These are phyloP conservation scores for Mucor irregularis DNA, from an alignment of 371 early-diverging fungal genomes.

Conservation along the genomic window DNA sequence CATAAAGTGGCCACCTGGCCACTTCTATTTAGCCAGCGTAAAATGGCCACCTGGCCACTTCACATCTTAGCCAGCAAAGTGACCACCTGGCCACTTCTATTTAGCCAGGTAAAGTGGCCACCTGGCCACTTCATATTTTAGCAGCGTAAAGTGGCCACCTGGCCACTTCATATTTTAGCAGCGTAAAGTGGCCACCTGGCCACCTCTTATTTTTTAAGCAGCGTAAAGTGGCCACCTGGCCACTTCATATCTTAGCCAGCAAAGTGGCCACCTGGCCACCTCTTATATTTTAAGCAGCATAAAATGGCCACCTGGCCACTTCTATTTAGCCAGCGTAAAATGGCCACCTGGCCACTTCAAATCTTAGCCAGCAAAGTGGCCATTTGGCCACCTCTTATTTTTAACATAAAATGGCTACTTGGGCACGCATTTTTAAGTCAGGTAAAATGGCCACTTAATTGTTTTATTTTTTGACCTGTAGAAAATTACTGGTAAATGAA, in stretches of 20 bases:
- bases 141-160: constrained; percentile 10
- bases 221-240: constrained; percentile 1
- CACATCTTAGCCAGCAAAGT: no score
- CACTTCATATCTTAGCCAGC: background rate
- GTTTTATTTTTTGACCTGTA: constrained; percentile 12
- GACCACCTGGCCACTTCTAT: constrained; percentile 8
- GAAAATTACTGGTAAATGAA: constrained; percentile 18
- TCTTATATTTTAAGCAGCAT: constrained; percentile 8
- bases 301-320: no score
- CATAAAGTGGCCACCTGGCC: constrained; percentile 1
- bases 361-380: no score
- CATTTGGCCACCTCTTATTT: no score
- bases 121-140: no score
- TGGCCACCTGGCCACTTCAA: background rate
- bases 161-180: no score
- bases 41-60: constrained; percentile 15
- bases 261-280: constrained; percentile 4
- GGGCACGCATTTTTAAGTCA: background rate
- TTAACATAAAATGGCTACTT: background rate
- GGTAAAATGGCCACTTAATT: constrained; percentile 7
- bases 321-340: no score
- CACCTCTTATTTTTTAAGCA: background rate
- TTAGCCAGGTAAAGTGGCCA: constrained; percentile 7
- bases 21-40: background rate
- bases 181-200: no score